phyloP scores from a whole-genome alignment of 2,329 filamentous ascomycete genomes.

The Talaromyces verruculosus region DNA sequence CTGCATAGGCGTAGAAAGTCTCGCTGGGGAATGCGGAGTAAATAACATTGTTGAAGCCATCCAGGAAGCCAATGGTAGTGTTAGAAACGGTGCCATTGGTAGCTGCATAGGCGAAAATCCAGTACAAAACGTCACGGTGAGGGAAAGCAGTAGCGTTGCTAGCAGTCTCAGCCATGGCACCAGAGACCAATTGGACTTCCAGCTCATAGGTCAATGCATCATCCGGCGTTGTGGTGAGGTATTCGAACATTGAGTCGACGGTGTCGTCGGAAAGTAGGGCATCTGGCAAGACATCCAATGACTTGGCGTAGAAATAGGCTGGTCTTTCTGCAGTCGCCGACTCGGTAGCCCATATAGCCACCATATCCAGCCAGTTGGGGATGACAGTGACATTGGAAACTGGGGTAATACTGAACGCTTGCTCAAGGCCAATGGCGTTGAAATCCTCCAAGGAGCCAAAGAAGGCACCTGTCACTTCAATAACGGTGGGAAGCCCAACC shows the following conservation, averaged over 20 bases:
- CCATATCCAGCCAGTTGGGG: constrained; percentile 32
- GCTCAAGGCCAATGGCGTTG: constrained; percentile 37
- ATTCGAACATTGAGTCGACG: constrained; percentile 55
- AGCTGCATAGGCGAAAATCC: constrained; percentile 62
- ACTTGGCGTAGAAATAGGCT: constrained; percentile 57
- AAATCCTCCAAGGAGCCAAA: constrained; percentile 61
- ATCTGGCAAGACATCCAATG: constrained; percentile 53
- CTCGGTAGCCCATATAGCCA: constrained; percentile 29
- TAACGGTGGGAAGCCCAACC: constrained; percentile 55
- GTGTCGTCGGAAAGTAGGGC: constrained; percentile 50
- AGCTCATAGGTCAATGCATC: constrained; percentile 60
- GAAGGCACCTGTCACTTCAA: constrained; percentile 60
- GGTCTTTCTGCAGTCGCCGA: constrained; percentile 41
- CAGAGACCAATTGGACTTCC: constrained; percentile 63
- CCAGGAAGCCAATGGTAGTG: constrained; percentile 52
- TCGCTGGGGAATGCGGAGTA: constrained; percentile 36
- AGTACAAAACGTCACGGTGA: constrained; percentile 64
- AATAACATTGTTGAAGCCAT: constrained; percentile 49
- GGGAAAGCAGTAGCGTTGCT: constrained; percentile 60
- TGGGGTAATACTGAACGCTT: constrained; percentile 27
- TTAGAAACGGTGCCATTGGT: constrained; percentile 44
- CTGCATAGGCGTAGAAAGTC: constrained; percentile 57
- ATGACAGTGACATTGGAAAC: constrained; percentile 26
- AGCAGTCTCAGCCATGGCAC: constrained; percentile 58
- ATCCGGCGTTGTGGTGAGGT: constrained; percentile 51